Percentiles rank a stretch among this genome's conserved stretches.
These are phyloP conservation scores for Xerocomellus intermedius DNA, from an alignment of 768 basidiomycete species.

Conservation along the genomic window DNA sequence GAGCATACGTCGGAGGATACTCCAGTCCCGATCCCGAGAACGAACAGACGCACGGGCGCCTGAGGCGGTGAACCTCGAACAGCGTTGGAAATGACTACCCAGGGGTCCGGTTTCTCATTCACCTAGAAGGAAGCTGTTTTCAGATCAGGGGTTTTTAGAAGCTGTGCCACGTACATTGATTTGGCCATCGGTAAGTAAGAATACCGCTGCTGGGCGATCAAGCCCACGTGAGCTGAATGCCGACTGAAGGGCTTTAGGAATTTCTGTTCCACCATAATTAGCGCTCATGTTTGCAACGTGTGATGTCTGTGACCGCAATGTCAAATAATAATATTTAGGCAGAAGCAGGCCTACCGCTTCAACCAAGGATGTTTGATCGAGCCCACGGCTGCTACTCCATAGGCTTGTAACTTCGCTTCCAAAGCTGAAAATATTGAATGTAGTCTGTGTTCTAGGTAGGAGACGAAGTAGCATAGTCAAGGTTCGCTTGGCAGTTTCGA, in stretches of 20 bases:
- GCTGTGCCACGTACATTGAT: conserved; percentile 26
- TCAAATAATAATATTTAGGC: conserved; percentile 6
- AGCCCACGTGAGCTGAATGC: conserved; percentile 37
- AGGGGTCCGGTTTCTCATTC: conserved; percentile 18
- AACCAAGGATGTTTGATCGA: conserved; percentile 30
- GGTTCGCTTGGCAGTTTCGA: conserved; percentile 48
- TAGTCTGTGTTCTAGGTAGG: conserved; percentile 41
- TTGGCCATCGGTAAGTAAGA: conserved; percentile 60
- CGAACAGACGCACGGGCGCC: conserved; percentile 49
- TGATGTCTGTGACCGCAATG: conserved; percentile 30
- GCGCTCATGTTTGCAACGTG: conserved; percentile 43
- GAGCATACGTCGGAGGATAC: conserved; percentile 53
- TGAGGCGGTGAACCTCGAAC: conserved; percentile 30
- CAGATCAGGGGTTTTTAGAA: background rate
- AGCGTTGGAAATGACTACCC: conserved; percentile 25
- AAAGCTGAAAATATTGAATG: conserved; percentile 62
- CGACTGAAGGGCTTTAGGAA: conserved; percentile 38
- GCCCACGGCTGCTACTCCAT: conserved; percentile 37
- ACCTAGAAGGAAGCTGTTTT: background rate
- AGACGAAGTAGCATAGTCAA: conserved; percentile 47
- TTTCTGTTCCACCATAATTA: conserved; percentile 52
- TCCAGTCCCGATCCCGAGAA: conserved; percentile 53
- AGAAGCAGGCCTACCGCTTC: conserved; percentile 34
- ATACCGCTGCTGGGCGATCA: conserved; percentile 45
- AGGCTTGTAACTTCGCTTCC: conserved; percentile 32